A percentile compares a stretch with the other conserved stretches of the same genome.
These are phyloP conservation scores for Plenodomus tracheiphilus DNA, from an alignment of 2,329 filamentous ascomycete genomes.

Conservation along the genomic window DNA sequence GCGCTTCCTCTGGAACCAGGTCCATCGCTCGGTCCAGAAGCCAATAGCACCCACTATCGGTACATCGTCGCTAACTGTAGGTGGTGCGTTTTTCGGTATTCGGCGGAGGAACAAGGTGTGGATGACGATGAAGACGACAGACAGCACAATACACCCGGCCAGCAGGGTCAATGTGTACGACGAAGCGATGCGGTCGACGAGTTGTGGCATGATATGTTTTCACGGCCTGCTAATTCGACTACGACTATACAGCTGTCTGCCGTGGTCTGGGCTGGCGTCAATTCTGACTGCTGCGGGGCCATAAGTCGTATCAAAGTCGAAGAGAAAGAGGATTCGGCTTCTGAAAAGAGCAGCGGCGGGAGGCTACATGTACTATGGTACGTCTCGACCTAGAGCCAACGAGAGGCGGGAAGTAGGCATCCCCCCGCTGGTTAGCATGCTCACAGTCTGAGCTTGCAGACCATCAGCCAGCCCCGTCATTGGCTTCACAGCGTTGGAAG, in stretches of 20 bases:
- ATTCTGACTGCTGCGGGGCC: too few species aligned
- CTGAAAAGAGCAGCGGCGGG: too few species aligned
- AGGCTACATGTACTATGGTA: too few species aligned
- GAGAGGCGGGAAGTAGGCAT: too few species aligned
- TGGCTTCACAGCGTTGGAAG: too few species aligned
- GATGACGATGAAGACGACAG: slow-evolving; percentile 1
- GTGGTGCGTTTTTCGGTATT: slow-evolving; percentile 26
- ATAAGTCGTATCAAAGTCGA: too few species aligned
- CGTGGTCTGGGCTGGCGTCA: too few species aligned
- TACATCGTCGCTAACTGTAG: slow-evolving; percentile 21
- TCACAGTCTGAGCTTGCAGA: too few species aligned
- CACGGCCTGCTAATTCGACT: background rate
- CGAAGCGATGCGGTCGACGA: slow-evolving; percentile 1
- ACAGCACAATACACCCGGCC: slow-evolving; percentile 6
- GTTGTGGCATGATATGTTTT: background rate
- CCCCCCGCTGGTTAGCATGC: too few species aligned
- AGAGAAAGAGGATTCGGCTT: too few species aligned
- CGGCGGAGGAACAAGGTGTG: slow-evolving; percentile 22
- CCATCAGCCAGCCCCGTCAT: too few species aligned
- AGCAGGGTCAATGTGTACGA: slow-evolving; percentile 16
- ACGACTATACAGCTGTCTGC: background rate
- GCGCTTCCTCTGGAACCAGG: slow-evolving; percentile 48
- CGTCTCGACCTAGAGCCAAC: too few species aligned
- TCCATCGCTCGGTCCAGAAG: slow-evolving; percentile 54
- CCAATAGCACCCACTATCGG: slow-evolving; percentile 51